Evolutionary conservation across 1,284 basidiomycete genomes (phyloP).

Genomic region (Meira miltonrushii): DNA sequence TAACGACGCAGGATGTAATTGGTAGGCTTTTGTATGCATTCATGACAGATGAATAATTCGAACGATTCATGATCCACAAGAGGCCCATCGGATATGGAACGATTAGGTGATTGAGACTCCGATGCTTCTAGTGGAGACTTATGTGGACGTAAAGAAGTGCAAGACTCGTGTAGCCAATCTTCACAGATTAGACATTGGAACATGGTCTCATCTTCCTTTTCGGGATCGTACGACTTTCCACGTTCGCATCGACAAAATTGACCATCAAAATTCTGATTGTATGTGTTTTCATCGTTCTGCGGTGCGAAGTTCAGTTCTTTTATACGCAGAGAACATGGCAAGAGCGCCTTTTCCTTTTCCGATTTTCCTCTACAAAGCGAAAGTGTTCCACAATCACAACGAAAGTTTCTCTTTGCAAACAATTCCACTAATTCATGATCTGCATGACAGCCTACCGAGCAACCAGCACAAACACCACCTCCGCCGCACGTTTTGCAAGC

Average conservation of each 20-base stretch:
- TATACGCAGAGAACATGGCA: constrained; percentile 11
- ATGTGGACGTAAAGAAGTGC: constrained; percentile 29
- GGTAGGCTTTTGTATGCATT: constrained; percentile 30
- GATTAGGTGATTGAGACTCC: constrained; percentile 14
- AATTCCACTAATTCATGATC: constrained; percentile 51
- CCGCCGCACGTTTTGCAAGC: constrained; percentile 50
- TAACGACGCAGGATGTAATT: constrained; percentile 32
- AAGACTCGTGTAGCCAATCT: constrained; percentile 54
- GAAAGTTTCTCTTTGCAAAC: constrained; percentile 48
- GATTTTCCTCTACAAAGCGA: constrained; percentile 4
- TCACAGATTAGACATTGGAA: constrained; percentile 54
- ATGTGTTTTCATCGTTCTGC: constrained; percentile 44
- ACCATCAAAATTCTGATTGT: constrained; percentile 52
- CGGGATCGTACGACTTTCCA: constrained; percentile 52
- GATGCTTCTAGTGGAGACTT: neutral
- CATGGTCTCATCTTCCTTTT: constrained; percentile 53
- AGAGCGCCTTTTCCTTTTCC: neutral
- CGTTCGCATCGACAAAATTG: constrained; percentile 53
- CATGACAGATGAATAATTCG: constrained; percentile 46
- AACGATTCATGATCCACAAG: constrained; percentile 40
- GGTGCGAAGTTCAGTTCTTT: constrained; percentile 6
- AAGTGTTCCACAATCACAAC: constrained; percentile 51
- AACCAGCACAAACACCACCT: constrained; percentile 54
- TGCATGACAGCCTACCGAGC: constrained; percentile 53
- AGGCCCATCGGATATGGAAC: constrained; percentile 12